Conservation (phyloP, 202 grass and related monocot genomes). For the Setaria italica region DNA sequence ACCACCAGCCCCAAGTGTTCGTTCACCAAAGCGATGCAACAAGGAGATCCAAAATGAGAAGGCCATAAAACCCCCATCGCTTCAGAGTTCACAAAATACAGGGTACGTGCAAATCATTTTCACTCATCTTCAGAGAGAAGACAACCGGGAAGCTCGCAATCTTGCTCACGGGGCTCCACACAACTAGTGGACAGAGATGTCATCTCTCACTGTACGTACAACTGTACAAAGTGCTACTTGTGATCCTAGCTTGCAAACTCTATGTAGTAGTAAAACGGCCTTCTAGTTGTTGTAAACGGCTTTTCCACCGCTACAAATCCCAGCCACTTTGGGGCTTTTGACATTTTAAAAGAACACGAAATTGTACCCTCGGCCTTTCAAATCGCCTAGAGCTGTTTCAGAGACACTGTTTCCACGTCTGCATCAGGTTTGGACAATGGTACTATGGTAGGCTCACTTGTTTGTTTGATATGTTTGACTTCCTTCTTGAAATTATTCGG, state of each 20-base stretch:
- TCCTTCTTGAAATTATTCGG: neutral
- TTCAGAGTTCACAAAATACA: neutral
- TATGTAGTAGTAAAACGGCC: neutral
- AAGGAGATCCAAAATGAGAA: too few relatives aligned
- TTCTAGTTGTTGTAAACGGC: neutral
- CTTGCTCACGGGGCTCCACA: neutral
- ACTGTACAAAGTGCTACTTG: too few relatives aligned
- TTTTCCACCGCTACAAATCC: neutral
- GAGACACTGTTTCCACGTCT: neutral
- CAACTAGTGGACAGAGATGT: neutral
- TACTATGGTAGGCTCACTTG: neutral
- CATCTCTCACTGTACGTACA: neutral
- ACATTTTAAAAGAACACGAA: neutral
- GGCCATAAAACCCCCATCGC: too few relatives aligned
- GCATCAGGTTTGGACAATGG: neutral
- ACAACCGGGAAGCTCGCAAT: neutral
- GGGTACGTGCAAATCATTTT: too few relatives aligned
- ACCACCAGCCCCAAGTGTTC: too few relatives aligned
- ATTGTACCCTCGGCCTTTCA: neutral
- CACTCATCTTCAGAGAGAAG: neutral
- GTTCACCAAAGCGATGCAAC: too few relatives aligned
- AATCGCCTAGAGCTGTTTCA: slow-evolving; percentile 11
- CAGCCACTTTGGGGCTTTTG: neutral
- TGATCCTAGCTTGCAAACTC: too few relatives aligned
- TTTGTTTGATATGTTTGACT: neutral